Evolutionary conservation across 176 grass and related monocot genomes (phyloP).

Genomic region (Cenchrus purpureus): DNA sequence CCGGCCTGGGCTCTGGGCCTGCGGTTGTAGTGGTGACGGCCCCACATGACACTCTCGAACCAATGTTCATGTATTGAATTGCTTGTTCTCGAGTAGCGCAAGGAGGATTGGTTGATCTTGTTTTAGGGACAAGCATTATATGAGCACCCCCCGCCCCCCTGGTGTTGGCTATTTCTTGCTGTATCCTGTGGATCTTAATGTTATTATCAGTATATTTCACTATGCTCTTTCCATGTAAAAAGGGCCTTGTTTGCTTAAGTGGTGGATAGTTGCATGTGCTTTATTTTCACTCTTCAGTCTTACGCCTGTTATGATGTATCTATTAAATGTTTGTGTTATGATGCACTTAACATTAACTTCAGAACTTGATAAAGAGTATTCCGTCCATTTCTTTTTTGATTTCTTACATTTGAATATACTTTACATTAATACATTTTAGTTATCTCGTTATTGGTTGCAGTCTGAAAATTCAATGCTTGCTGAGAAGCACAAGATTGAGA

Average conservation of each 20-base stretch:
- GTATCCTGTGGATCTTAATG: neutral
- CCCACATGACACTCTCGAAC: no score
- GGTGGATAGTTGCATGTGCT: neutral
- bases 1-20: no score
- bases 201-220: slow-evolving; percentile 11
- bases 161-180: neutral
- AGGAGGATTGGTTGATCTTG: neutral
- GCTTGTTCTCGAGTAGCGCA: neutral
- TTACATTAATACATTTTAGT: slow-evolving; percentile 20
- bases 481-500: slow-evolving; percentile 87
- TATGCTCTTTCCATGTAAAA: neutral
- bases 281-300: slow-evolving; percentile 26
- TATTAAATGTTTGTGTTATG: slow-evolving; percentile 11
- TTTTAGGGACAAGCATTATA: neutral
- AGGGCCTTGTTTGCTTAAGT: neutral
- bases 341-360: slow-evolving; percentile 28
- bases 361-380: slow-evolving; percentile 4
- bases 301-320: slow-evolving; percentile 18
- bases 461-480: slow-evolving; percentile 88
- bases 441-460: slow-evolving; percentile 57
- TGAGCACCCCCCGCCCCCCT: neutral
- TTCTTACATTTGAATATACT: slow-evolving; percentile 28
- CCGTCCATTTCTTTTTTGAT: neutral
- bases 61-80: neutral
- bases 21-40: no score